These are phyloP conservation scores for Thozetella sp. DNA, from an alignment of 495 filamentous ascomycete genomes.

Conservation along the genomic window DNA sequence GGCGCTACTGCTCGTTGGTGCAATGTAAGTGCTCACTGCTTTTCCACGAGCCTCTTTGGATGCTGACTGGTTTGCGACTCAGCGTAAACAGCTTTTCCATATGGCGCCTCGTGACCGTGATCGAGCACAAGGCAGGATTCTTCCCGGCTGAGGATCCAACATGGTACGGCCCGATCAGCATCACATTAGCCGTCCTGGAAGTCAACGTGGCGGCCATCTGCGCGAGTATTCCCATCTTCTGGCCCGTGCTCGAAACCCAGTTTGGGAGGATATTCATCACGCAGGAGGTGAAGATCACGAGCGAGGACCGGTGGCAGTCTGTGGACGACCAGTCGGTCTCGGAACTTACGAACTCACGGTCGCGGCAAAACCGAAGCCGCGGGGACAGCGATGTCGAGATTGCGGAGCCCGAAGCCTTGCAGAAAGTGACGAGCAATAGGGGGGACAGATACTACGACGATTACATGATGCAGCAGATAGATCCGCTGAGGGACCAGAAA, in stretches of 20 bases:
- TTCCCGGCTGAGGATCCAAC: constrained; percentile 29
- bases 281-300: constrained; percentile 25
- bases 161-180: constrained; percentile 28
- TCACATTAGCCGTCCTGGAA: constrained; percentile 26
- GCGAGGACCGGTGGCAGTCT: constrained; percentile 20
- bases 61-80: background rate
- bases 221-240: constrained; percentile 34
- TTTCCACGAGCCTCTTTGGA: background rate
- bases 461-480: background rate
- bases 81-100: constrained; percentile 30
- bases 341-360: background rate
- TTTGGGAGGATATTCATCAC: constrained; percentile 33
- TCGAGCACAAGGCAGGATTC: constrained; percentile 20
- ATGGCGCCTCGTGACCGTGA: constrained; percentile 28
- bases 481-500: too few species aligned
- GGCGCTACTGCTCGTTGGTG: constrained; percentile 24
- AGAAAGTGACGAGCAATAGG: background rate
- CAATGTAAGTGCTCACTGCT: constrained; percentile 22
- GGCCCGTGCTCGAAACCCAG: constrained; percentile 18
- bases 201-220: constrained; percentile 26
- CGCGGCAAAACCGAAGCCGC: background rate
- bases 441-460: background rate
- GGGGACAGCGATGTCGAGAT: background rate
- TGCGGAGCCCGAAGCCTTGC: background rate
- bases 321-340: background rate